These are phyloP conservation scores for Botryotinia narcissicola DNA, from an alignment of 2,329 filamentous ascomycete species.

Conservation along the genomic window DNA sequence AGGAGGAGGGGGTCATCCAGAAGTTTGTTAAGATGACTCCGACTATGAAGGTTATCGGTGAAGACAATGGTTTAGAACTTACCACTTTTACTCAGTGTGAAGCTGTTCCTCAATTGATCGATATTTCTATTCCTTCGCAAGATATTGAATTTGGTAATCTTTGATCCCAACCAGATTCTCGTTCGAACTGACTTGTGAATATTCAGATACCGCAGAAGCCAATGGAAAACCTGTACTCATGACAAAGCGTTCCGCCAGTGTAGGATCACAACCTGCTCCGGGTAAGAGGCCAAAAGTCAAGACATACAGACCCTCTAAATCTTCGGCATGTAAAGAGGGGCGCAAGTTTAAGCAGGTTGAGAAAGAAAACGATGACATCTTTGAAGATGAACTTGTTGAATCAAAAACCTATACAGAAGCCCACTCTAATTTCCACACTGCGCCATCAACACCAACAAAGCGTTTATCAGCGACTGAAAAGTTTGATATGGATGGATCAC, in stretches of 20 bases:
- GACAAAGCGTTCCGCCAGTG: not conserved
- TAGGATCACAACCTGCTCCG: not conserved
- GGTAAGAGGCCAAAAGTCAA: not conserved
- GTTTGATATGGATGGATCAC: slow-evolving; percentile 13
- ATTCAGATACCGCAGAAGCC: not conserved
- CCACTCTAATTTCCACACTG: slow-evolving; percentile 1
- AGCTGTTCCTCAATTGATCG: slow-evolving; percentile 4
- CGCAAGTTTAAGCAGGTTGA: not conserved
- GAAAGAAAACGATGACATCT: not conserved
- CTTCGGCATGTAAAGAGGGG: not conserved
- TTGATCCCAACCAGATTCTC: not conserved
- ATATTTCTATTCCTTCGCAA: not conserved
- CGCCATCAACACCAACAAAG: slow-evolving; percentile 14
- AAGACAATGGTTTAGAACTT: not conserved
- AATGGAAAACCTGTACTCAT: not conserved
- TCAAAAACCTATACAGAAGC: not conserved
- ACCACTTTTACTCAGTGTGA: slow-evolving; percentile 6
- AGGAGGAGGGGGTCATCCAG: slow-evolving; percentile 4
- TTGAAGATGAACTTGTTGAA: not conserved
- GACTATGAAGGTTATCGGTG: not conserved
- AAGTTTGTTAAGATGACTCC: not conserved
- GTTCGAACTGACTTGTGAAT: not conserved
- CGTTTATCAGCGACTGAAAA: not conserved
- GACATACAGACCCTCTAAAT: not conserved
- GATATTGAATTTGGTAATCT: slow-evolving; percentile 1